Conservation (phyloP, 371 early-diverging fungal genomes). For the Apophysomyces ossiformis region DNA sequence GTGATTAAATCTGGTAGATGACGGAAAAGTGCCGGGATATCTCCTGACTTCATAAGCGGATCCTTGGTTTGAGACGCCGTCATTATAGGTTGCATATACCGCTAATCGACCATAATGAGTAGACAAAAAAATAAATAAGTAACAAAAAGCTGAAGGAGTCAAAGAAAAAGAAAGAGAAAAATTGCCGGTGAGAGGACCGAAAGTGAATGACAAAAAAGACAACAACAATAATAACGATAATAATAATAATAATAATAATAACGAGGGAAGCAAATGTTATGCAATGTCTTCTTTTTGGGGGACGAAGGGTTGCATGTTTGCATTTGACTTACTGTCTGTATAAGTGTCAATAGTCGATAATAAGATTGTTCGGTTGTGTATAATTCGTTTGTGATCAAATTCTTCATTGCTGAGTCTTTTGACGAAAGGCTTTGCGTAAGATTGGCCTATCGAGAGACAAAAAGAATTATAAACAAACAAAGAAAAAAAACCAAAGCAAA, state of each 20-base stretch:
- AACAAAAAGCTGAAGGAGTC: too few relatives aligned
- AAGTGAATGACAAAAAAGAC: too few relatives aligned
- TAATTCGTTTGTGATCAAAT: slow-evolving; percentile 27
- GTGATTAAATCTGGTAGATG: slow-evolving; percentile 42
- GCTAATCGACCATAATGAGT: slow-evolving; percentile 15
- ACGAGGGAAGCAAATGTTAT: too few relatives aligned
- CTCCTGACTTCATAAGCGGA: slow-evolving; percentile 36
- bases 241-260: too few relatives aligned
- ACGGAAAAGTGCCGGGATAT: slow-evolving; percentile 42
- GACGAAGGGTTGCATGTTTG: not conserved
- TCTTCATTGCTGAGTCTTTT: slow-evolving; percentile 20
- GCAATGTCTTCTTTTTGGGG: too few relatives aligned
- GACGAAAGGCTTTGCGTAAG: slow-evolving; percentile 2
- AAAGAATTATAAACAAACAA: not conserved
- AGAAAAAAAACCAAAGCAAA: not conserved
- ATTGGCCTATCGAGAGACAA: not conserved
- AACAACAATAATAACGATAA: too few relatives aligned
- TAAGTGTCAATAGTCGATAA: slow-evolving; percentile 31
- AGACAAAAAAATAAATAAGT: too few relatives aligned
- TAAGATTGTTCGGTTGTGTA: slow-evolving; percentile 37
- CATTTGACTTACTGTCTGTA: slow-evolving; percentile 33
- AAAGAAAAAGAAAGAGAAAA: too few relatives aligned
- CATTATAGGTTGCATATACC: slow-evolving; percentile 47
- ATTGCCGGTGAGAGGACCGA: too few relatives aligned
- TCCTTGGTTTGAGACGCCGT: slow-evolving; percentile 30